These are phyloP conservation scores for Mycena galopus DNA, from an alignment of 768 basidiomycete genomes.

Conservation along the genomic window DNA sequence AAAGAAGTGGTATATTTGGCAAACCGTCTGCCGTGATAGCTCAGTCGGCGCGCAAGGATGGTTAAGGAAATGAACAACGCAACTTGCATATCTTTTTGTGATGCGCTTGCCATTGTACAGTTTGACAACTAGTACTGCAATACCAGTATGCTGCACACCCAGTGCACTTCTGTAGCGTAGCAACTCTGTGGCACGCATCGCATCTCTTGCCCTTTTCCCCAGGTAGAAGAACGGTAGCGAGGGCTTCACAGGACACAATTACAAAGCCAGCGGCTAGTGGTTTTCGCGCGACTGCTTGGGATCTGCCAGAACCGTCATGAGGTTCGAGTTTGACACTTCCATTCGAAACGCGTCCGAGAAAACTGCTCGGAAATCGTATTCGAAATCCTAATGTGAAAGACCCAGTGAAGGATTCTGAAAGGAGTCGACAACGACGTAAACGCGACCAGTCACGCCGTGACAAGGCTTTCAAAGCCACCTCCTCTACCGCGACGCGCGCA, in stretches of 20 bases:
- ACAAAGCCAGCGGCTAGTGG: constrained; percentile 59
- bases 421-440: no score
- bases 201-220: constrained; percentile 75
- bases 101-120: constrained; percentile 71
- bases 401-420: no score
- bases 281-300: constrained; percentile 58
- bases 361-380: no score
- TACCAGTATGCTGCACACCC: constrained; percentile 83
- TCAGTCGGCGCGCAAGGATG: not conserved
- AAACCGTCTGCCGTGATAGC: constrained; percentile 41
- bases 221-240: constrained; percentile 64
- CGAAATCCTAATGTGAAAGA: no score
- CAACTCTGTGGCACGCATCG: constrained; percentile 68
- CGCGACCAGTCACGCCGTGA: no score
- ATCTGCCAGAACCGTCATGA: constrained; percentile 63
- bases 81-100: constrained; percentile 80
- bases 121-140: constrained; percentile 76
- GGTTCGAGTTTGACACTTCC: constrained; percentile 48
- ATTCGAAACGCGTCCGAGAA: no score
- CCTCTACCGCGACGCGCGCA: no score
- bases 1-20: constrained; percentile 60
- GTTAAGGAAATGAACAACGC: not conserved
- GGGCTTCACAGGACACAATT: constrained; percentile 60
- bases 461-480: no score
- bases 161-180: constrained; percentile 67